Evolutionary conservation across 176 grass and related monocot genomes (phyloP).

Genomic region (Eremochloa ophiuroides): DNA sequence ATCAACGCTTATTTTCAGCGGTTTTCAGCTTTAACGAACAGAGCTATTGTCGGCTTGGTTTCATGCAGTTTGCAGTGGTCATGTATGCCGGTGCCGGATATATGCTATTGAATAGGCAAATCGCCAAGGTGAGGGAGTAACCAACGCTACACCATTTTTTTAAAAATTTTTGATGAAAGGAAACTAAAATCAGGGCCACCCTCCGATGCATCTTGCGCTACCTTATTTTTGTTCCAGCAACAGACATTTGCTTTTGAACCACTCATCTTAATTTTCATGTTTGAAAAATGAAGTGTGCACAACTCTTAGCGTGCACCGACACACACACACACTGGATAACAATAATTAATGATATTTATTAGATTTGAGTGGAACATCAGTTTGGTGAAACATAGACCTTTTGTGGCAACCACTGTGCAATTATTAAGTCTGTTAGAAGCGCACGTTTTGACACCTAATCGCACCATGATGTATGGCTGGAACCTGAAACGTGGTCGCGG

Average conservation of each 20-base stretch:
- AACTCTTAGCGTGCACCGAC: conserved; percentile 15
- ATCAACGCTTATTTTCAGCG: too few relatives aligned
- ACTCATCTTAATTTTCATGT: neutral
- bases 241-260: neutral
- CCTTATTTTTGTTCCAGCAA: neutral
- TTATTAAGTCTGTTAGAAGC: neutral
- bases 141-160: neutral
- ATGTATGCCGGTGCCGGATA: neutral
- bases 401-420: neutral
- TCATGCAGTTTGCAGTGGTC: neutral
- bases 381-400: conserved; percentile 7
- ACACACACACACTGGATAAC: neutral
- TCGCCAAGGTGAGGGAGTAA: neutral
- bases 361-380: neutral
- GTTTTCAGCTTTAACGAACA: too few relatives aligned
- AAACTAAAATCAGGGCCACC: too few relatives aligned
- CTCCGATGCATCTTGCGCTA: neutral
- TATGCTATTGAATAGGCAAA: neutral
- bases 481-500: neutral
- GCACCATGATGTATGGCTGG: neutral
- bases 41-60: neutral
- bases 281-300: neutral
- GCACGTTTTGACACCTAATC: neutral
- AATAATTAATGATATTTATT: neutral
- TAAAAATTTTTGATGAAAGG: neutral